Conservation (phyloP, 805 yeast species). For the Candida vaughaniae region DNA sequence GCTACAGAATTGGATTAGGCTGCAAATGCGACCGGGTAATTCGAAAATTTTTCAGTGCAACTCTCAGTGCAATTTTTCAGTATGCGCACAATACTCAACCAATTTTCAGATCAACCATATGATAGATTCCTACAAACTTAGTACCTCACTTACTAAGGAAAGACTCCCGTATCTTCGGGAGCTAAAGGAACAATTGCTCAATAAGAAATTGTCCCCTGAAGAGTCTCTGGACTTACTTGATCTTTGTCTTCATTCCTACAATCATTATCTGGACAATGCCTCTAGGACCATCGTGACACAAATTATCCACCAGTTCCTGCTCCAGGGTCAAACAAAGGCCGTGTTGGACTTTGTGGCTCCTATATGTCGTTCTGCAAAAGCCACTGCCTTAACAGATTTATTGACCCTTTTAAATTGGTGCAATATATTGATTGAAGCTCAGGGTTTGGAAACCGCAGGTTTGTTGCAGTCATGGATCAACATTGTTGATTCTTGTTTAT, state of each 20-base stretch:
- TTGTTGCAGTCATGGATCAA: neutral
- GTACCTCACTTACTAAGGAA: slow-evolving; percentile 34
- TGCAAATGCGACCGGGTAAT: slow-evolving; percentile 1
- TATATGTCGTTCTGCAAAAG: slow-evolving; percentile 3
- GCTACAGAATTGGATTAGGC: too few relatives aligned
- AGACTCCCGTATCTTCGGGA: slow-evolving; percentile 33
- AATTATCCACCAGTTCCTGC: slow-evolving; percentile 28
- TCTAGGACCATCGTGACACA: slow-evolving; percentile 45
- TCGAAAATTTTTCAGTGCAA: slow-evolving; percentile 1
- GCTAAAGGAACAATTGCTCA: slow-evolving; percentile 18
- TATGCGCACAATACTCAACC: too few relatives aligned
- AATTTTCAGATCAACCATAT: too few relatives aligned
- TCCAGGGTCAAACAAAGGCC: slow-evolving; percentile 33
- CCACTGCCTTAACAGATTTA: slow-evolving; percentile 55
- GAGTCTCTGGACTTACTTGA: slow-evolving; percentile 22
- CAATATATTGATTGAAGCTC: slow-evolving; percentile 3
- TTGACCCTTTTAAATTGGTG: slow-evolving; percentile 59
- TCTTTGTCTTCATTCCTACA: slow-evolving; percentile 46
- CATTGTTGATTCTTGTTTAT: slow-evolving; percentile 7
- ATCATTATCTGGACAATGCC: slow-evolving; percentile 48
- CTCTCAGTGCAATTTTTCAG: too few relatives aligned
- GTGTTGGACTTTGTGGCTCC: slow-evolving; percentile 39
- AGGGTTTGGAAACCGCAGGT: neutral
- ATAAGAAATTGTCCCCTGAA: slow-evolving; percentile 4
- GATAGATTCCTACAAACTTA: slow-evolving; percentile 6